Conservation (phyloP, 2,329 filamentous ascomycete genomes). For the Pseudopithomyces maydicus region DNA sequence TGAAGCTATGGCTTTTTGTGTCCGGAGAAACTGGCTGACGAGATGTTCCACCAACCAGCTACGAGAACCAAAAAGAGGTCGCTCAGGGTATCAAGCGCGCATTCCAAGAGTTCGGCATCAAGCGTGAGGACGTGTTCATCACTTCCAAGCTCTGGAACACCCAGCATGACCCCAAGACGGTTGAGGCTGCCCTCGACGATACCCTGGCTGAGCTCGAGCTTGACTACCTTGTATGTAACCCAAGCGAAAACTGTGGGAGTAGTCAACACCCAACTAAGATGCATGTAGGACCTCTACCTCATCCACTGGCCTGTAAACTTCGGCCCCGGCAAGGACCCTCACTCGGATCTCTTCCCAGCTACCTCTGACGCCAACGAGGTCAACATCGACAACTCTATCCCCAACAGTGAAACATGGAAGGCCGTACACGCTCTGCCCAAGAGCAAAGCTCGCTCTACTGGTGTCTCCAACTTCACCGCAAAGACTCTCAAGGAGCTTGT, state of each 20-base stretch:
- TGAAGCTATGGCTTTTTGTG: slow-evolving; percentile 23
- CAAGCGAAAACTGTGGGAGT: too few relatives aligned
- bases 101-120: slow-evolving; percentile 31
- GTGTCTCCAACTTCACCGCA: slow-evolving; percentile 39
- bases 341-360: slow-evolving; percentile 33
- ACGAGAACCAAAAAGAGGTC: slow-evolving; percentile 39
- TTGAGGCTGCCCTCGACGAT: slow-evolving; percentile 73
- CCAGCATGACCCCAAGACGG: slow-evolving; percentile 74
- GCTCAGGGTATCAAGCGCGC: slow-evolving; percentile 37
- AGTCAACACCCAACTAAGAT: neutral
- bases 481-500: slow-evolving; percentile 58
- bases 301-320: slow-evolving; percentile 88
- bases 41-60: slow-evolving; percentile 34
- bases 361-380: slow-evolving; percentile 61
- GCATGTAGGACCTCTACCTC: slow-evolving; percentile 71
- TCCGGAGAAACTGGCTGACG: slow-evolving; percentile 21
- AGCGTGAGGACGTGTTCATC: slow-evolving; percentile 39
- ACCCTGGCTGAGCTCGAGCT: slow-evolving; percentile 77
- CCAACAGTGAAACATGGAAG: slow-evolving; percentile 38
- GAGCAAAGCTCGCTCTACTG: slow-evolving; percentile 40
- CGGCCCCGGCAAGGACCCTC: slow-evolving; percentile 56
- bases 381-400: slow-evolving; percentile 35
- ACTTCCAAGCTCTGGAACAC: slow-evolving; percentile 93
- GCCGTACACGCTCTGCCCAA: slow-evolving; percentile 48
- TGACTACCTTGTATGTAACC: slow-evolving; percentile 69